Conservation (phyloP, 345 rosid genomes). For the Eucalyptus curtisii region DNA sequence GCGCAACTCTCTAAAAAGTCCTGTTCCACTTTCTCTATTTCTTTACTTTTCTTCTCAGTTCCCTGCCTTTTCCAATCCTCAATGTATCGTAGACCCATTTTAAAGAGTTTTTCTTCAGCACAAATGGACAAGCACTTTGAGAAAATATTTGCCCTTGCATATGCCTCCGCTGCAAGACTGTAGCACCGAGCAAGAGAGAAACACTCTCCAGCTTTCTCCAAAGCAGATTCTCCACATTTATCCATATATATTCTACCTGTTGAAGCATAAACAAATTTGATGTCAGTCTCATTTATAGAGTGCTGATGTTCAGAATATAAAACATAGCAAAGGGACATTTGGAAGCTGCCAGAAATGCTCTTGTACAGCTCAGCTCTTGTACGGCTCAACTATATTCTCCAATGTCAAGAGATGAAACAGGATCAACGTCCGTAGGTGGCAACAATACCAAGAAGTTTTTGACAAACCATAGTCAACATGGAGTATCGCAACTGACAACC, state of each 20-base stretch:
- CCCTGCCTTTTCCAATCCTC: background rate
- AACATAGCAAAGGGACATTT: background rate
- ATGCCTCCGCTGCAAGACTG: background rate
- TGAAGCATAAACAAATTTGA: background rate
- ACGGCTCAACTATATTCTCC: background rate
- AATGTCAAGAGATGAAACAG: background rate
- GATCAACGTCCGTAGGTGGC: background rate
- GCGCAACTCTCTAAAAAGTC: background rate
- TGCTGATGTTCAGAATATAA: background rate
- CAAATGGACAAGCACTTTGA: background rate
- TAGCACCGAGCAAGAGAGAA: background rate
- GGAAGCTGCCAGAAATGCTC: background rate
- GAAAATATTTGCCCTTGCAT: background rate
- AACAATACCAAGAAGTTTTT: background rate
- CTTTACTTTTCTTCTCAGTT: background rate
- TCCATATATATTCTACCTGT: constrained; percentile 23
- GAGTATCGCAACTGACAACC: background rate
- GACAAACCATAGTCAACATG: background rate
- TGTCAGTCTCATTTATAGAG: background rate
- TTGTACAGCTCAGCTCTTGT: background rate
- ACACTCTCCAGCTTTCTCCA: background rate
- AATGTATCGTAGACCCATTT: background rate
- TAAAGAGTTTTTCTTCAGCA: background rate
- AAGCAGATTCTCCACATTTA: background rate
- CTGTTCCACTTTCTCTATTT: background rate